Base-by-base conservation (phyloP, 352 stramenopile genomes). In the Phytophthora sp. region DNA sequence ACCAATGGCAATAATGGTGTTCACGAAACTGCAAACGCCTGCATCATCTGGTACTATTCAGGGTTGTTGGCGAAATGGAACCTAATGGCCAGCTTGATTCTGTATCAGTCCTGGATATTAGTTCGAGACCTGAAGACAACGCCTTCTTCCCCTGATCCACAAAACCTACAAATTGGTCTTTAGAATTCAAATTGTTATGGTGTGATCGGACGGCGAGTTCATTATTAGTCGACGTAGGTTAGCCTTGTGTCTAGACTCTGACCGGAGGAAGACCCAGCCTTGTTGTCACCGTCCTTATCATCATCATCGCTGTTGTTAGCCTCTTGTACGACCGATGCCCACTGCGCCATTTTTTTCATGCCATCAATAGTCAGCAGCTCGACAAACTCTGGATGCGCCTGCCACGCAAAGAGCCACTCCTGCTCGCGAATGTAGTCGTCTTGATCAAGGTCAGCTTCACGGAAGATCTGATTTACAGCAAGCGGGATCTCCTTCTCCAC, bases 271-370 rank as follows among this genome's bases (percentile, higher is more conserved):
- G n/a, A 18, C 0, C 48, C 54, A 15, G 62, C 52, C 10, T 79
- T 69, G n/a, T 72, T 67, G 27, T 82, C 64, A 4, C 66, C 66
- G 10, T 77, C 59, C 23, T 58, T 46, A 20, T 63, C 42, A 20
- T 61, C 52, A 13, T 75, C 55, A 17, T 74, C 62, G 21, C 61
- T 63, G 7, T 46, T 68, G 13, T 54, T 61, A 23, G n/a, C 17
- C 2, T 74, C 63, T 49, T 73, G 69, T 4, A 91, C 82, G 18
- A 91, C 79, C 0, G 82, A 87, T 10, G 83, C 83, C 83, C 83
- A 91, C 49, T 92, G 82, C 21, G 82, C 79, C 46, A 94, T 82
- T 53, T 94, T 94, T 52, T 89, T 89, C 83, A 94, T 90, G 13
- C 83, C 86, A 43, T 94, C 86, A 45, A 94, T 90, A 1, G 86